Conservation (phyloP, 345 rosid genomes). For the Eucalyptus marginata region DNA sequence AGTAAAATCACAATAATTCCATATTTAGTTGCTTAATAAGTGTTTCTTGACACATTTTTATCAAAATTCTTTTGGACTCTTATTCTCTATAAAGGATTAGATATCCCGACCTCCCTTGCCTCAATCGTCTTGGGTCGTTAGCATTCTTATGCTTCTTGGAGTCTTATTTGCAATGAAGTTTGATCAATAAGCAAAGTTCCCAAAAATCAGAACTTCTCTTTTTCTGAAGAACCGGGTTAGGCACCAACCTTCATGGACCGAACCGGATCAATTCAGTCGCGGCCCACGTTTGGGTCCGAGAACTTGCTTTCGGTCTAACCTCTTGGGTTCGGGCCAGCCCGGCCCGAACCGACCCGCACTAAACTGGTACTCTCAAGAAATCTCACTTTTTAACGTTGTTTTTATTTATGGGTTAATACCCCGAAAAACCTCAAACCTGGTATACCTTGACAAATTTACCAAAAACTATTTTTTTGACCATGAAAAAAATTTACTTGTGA, state of each 20-base stretch:
- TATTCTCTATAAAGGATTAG: neutral
- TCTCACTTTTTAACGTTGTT: too few relatives aligned
- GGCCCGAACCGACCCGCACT: neutral
- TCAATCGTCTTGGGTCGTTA: too few relatives aligned
- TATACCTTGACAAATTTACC: too few relatives aligned
- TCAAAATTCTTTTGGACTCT: neutral
- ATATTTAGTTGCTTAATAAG: neutral
- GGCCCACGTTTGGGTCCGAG: neutral
- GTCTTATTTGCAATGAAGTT: neutral
- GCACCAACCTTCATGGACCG: neutral
- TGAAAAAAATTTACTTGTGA: too few relatives aligned
- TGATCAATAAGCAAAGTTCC: neutral
- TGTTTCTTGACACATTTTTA: neutral
- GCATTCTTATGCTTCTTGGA: too few relatives aligned
- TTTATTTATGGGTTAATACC: too few relatives aligned
- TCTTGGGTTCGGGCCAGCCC: neutral
- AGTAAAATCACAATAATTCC: neutral
- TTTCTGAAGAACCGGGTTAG: neutral
- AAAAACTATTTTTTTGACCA: too few relatives aligned
- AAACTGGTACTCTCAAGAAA: neutral
- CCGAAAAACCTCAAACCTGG: too few relatives aligned
- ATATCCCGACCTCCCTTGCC: too few relatives aligned
- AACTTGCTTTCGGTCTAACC: neutral
- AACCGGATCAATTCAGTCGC: neutral
- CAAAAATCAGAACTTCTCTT: neutral